These are phyloP conservation scores for Dactylellina leptospora DNA, from an alignment of 2,329 filamentous ascomycete genomes.

Conservation along the genomic window DNA sequence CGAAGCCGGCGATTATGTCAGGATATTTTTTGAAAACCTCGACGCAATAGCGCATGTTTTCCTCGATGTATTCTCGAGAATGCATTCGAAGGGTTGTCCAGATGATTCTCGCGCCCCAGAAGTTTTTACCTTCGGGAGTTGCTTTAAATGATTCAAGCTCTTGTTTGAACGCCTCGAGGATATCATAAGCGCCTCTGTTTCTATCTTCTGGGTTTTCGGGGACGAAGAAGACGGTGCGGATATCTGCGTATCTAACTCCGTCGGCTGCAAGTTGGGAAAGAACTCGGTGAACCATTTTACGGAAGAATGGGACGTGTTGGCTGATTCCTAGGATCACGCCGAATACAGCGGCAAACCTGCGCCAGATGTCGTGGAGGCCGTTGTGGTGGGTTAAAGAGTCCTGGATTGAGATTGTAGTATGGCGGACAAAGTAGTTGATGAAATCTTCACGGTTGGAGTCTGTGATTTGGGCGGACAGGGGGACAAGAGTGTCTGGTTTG, in stretches of 20 bases:
- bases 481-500: slow-evolving; percentile 66
- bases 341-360: slow-evolving; percentile 80
- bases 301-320: slow-evolving; percentile 66
- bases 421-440: slow-evolving; percentile 47
- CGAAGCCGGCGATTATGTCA: slow-evolving; percentile 83
- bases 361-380: slow-evolving; percentile 84
- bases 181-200: slow-evolving; percentile 62
- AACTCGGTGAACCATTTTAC: slow-evolving; percentile 72
- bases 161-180: slow-evolving; percentile 78
- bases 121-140: slow-evolving; percentile 73
- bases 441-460: slow-evolving; percentile 47
- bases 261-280: slow-evolving; percentile 78
- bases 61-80: slow-evolving; percentile 72
- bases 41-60: slow-evolving; percentile 89
- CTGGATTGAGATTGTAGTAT: slow-evolving; percentile 61
- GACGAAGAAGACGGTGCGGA: slow-evolving; percentile 75
- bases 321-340: slow-evolving; percentile 69
- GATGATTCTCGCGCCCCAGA: slow-evolving; percentile 86
- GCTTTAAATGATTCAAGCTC: slow-evolving; percentile 79
- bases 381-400: slow-evolving; percentile 83
- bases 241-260: slow-evolving; percentile 83
- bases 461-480: slow-evolving; percentile 60
- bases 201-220: slow-evolving; percentile 51
- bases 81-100: slow-evolving; percentile 78
- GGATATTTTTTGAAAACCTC: slow-evolving; percentile 80